A percentile compares a stretch with the other conserved stretches of the same genome.
phyloP scores from a whole-genome alignment of 2,329 filamentous ascomycete genomes.

The Beauveria varroae region DNA sequence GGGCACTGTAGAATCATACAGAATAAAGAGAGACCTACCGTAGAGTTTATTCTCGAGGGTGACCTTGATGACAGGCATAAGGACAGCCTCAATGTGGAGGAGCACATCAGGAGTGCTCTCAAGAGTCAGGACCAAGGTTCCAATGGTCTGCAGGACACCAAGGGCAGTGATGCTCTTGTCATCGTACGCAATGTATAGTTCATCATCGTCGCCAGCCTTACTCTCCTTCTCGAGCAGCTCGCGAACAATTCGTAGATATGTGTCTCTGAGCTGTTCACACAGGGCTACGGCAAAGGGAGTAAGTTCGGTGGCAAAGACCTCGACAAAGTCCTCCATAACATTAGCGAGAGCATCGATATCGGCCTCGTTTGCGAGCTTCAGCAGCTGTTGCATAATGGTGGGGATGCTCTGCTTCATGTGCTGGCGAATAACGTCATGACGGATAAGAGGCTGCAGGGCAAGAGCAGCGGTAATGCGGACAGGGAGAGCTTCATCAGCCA shows the following conservation, averaged over 20 bases:
- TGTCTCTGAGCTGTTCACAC: conserved; percentile 91
- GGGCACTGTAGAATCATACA: neutral
- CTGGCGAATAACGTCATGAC: conserved; percentile 86
- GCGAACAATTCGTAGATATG: conserved; percentile 86
- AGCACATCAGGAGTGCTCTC: conserved; percentile 97
- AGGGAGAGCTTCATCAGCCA: conserved; percentile 88
- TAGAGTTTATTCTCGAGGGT: conserved; percentile 98
- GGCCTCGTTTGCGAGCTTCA: conserved; percentile 95
- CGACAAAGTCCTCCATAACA: conserved; percentile 99
- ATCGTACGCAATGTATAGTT: conserved; percentile 84
- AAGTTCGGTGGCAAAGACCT: conserved; percentile 94
- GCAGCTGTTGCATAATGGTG: conserved; percentile 97
- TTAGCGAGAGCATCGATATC: conserved; percentile 96
- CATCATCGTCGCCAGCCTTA: conserved; percentile 67
- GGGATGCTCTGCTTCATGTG: conserved; percentile 98
- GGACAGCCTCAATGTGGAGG: conserved; percentile 84
- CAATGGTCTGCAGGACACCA: conserved; percentile 94
- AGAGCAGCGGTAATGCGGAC: conserved; percentile 91
- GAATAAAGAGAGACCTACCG: conserved; percentile 38
- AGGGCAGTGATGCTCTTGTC: conserved; percentile 98
- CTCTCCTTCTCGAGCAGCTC: conserved; percentile 86
- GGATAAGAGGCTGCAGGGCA: conserved; percentile 88
- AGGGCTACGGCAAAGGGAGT: conserved; percentile 95
- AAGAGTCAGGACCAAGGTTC: conserved; percentile 89
- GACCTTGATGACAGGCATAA: conserved; percentile 95